Evolutionary conservation across 106 monocot species (phyloP), one percentile per base, ranked within the genome.

Genomic region (Dendrobium chrysotoxum): DNA sequence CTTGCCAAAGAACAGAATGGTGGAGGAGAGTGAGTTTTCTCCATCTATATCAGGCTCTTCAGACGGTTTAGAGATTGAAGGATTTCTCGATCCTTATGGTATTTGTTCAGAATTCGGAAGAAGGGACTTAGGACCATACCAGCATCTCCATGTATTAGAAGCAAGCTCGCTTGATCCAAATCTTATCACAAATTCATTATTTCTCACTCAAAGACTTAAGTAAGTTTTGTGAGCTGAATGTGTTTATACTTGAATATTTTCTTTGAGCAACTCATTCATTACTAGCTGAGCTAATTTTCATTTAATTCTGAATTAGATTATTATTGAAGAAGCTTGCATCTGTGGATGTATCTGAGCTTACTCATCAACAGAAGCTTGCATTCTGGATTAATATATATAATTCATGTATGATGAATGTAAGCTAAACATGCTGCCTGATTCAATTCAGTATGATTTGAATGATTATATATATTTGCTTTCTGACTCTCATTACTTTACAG

Each of bases 331-430:
- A 91, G 78, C 95, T 99, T 54, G 80, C 79, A 18, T 77, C 80
- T 30, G 93, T 90, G 81, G 95, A 99, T 26, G 72, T 95, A 17
- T 68, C 79, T 21, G 88, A 88, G 72, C 87, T 95, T 17, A 84
- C 83, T 38, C 98, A 99, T 85, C 93, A 88, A 61, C 89, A 93
- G 72, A 99, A 99, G 79, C 92, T 99, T 83, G 98, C 98, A 40
- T 99, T 99, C 79, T 99, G 98, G 98, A 93, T 95, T 64, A 99
- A 99, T 82, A 84, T 95, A 64, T 99, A 99, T 61, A 99, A 99
- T 83, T 91, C 95, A 13, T 95, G 98, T 91, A 90, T 99, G 89
- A 92, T 99, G 93, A 99, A 99, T 88, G 98, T 99, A 88, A 77
- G 88, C 21, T 81, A 28, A 25, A 17, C 17, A 30, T 25, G 11